A percentile compares a stretch with the other conserved stretches of the same genome.
Evolutionary conservation across 805 yeast species (phyloP).

Genomic region (Yamadazyma laniorum): DNA sequence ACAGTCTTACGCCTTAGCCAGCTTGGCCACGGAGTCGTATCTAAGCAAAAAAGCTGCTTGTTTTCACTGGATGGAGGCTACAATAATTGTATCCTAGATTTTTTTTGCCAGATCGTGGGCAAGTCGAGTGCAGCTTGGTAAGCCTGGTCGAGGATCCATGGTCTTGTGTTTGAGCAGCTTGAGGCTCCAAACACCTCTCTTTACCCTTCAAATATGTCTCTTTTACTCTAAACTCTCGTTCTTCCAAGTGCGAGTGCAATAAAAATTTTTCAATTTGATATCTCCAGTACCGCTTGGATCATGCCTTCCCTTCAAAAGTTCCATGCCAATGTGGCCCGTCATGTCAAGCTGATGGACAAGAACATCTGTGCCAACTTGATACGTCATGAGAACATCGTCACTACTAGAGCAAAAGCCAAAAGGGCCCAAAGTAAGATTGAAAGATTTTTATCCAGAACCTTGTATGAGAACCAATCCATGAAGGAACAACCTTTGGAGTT

Average conservation of each 20-base stretch:
- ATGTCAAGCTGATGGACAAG: conserved; percentile 43
- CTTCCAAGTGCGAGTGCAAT: conserved; percentile 4
- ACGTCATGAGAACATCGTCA: conserved; percentile 44
- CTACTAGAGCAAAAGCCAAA: conserved; percentile 44
- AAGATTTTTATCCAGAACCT: conserved; percentile 32
- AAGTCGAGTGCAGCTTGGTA: too few relatives aligned
- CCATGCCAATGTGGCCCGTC: conserved; percentile 43
- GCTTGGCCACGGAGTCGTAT: conserved; percentile 28
- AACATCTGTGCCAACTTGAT: conserved; percentile 43
- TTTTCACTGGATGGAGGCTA: too few relatives aligned
- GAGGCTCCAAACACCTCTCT: too few relatives aligned
- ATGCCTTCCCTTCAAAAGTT: conserved; percentile 44
- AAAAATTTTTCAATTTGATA: conserved; percentile 7
- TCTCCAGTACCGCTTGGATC: too few relatives aligned
- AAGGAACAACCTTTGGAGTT: conserved; percentile 14
- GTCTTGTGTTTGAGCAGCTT: too few relatives aligned
- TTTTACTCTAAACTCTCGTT: not conserved
- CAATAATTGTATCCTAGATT: too few relatives aligned
- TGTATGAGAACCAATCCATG: conserved; percentile 25
- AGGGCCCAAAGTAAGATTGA: conserved; percentile 43
- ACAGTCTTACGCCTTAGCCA: conserved; percentile 31
- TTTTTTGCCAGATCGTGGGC: too few relatives aligned
- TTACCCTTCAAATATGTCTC: too few relatives aligned
- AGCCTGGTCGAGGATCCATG: too few relatives aligned
- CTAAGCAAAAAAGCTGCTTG: not conserved